These are phyloP conservation scores for Inosperma sp. DNA, from an alignment of 768 basidiomycete species.

Conservation along the genomic window DNA sequence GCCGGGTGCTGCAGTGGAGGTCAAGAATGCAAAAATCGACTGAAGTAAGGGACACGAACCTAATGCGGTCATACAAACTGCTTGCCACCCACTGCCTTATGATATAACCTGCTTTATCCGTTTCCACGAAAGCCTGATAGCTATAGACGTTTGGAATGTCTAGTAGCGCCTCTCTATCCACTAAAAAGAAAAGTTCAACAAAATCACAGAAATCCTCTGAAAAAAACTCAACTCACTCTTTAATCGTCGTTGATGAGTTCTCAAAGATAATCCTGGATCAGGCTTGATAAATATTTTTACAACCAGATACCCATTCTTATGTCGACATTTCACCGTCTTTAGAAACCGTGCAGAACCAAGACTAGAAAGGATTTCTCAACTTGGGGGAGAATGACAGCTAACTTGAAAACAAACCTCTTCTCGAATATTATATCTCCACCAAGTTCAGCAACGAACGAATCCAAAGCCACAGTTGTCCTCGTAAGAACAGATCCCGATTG, in stretches of 20 bases:
- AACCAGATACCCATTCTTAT: constrained; percentile 77
- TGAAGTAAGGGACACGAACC: constrained; percentile 47
- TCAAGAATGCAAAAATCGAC: not conserved
- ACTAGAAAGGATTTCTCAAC: constrained; percentile 30
- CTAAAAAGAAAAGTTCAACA: constrained; percentile 36
- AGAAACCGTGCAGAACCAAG: constrained; percentile 60
- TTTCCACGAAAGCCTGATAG: constrained; percentile 88
- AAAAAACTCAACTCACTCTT: constrained; percentile 52
- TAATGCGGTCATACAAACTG: constrained; percentile 95
- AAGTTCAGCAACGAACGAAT: constrained; percentile 88
- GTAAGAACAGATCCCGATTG: constrained; percentile 69
- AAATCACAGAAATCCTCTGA: not conserved
- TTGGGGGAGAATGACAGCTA: not conserved
- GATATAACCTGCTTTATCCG: constrained; percentile 93
- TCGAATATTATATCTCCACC: constrained; percentile 87
- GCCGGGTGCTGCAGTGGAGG: constrained; percentile 67
- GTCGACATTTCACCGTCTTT: constrained; percentile 86
- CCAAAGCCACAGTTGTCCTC: constrained; percentile 74
- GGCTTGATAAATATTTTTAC: constrained; percentile 96
- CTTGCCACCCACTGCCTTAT: constrained; percentile 93
- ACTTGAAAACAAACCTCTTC: constrained; percentile 58
- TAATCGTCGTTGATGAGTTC: constrained; percentile 68
- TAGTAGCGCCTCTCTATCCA: constrained; percentile 75
- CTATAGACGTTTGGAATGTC: constrained; percentile 88
- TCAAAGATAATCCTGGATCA: constrained; percentile 76